Conservation (phyloP, 352 stramenopile species). For the Stramenopiles sp. region DNA sequence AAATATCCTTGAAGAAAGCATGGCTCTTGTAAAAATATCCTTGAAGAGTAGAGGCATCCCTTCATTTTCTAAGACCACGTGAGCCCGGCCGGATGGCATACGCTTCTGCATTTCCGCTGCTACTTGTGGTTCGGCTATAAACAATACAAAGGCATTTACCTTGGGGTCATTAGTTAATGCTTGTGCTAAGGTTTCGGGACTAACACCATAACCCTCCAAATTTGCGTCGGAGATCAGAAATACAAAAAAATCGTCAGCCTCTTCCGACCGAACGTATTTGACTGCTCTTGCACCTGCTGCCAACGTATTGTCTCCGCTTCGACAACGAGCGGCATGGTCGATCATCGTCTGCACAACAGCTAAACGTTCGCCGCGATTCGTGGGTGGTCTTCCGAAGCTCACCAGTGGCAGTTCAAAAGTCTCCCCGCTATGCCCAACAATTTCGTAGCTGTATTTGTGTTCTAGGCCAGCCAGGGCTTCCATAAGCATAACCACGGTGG, state of each 20-base stretch:
- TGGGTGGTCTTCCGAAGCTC: conserved; percentile 48
- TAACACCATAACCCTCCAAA: conserved; percentile 66
- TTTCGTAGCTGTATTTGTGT: conserved; percentile 61
- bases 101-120: conserved; percentile 1
- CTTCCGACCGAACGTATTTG: conserved; percentile 36
- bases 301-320: conserved; percentile 74
- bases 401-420: conserved; percentile 55
- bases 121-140: conserved; percentile 22
- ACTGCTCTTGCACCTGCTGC: conserved; percentile 63
- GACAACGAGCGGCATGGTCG: conserved; percentile 78
- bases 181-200: conserved; percentile 25
- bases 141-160: conserved; percentile 25
- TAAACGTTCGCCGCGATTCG: conserved; percentile 61
- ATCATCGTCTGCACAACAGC: conserved; percentile 74
- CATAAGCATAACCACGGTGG: conserved; percentile 86
- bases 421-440: conserved; percentile 62
- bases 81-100: not conserved
- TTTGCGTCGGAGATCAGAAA: conserved; percentile 87
- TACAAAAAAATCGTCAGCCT: conserved; percentile 54
- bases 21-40: conserved; percentile 7
- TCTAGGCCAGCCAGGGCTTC: conserved; percentile 70
- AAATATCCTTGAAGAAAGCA: not conserved
- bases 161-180: conserved; percentile 20
- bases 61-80: not conserved
- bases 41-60: conserved; percentile 1